phyloP scores from a whole-genome alignment of 2,329 filamentous ascomycete species.

The Cercospora sesami region DNA sequence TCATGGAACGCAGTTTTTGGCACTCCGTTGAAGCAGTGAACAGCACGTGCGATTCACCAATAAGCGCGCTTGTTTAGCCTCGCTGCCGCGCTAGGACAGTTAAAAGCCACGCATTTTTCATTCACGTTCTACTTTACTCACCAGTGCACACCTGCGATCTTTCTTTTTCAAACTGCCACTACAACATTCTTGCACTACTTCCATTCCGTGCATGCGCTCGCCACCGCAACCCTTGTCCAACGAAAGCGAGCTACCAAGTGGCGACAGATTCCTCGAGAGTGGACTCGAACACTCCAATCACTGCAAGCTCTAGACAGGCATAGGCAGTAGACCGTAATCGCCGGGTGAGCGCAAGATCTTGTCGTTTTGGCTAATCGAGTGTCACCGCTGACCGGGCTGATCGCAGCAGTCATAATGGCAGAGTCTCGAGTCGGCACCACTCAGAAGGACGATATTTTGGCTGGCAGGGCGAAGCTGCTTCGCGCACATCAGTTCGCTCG shows the following conservation, averaged over 20 bases:
- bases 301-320: not conserved
- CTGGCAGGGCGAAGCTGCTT: too few relatives aligned
- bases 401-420: not conserved
- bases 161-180: not conserved
- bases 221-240: not conserved
- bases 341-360: not conserved
- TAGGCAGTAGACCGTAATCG: not conserved
- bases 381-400: not conserved
- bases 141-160: not conserved
- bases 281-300: not conserved
- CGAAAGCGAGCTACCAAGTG: not conserved
- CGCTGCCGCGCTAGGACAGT: not conserved
- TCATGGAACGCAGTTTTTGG: not conserved
- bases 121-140: not conserved
- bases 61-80: not conserved
- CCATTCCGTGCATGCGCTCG: not conserved
- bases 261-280: not conserved
- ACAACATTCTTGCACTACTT: not conserved
- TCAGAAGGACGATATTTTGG: too few relatives aligned
- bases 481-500: too few relatives aligned
- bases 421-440: too few relatives aligned
- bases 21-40: not conserved
- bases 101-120: not conserved
- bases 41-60: not conserved
- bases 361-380: too few relatives aligned